These are phyloP conservation scores for Bryoerythrophyllum caledonicum DNA, from an alignment of 225 moss, liverwort and hornwort species.

Conservation along the genomic window DNA sequence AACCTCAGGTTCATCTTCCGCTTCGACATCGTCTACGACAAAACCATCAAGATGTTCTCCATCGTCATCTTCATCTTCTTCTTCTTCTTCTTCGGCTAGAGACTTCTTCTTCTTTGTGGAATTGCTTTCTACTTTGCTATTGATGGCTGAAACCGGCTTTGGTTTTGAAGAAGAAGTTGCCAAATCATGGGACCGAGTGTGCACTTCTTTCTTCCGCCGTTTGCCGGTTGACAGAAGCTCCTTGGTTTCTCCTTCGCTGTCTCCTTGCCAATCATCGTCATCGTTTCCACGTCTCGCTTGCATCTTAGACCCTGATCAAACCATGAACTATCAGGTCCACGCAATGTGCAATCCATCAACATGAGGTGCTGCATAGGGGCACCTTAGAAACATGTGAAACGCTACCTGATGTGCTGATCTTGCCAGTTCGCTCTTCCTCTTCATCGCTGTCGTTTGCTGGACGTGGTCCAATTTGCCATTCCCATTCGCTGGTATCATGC, in stretches of 20 bases:
- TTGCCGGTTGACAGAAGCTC: conserved; percentile 24
- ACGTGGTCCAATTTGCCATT: conserved; percentile 44
- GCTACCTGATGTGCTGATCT: conserved; percentile 26
- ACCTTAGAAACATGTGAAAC: not conserved
- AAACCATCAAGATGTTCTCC: conserved; percentile 43
- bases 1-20: conserved; percentile 32
- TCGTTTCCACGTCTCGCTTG: conserved; percentile 12
- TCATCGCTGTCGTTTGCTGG: conserved; percentile 31
- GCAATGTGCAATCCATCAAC: conserved; percentile 3
- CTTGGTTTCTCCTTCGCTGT: conserved; percentile 36
- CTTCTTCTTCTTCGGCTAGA: conserved; percentile 23
- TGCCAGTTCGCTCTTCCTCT: conserved; percentile 19
- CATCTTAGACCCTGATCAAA: conserved; percentile 28
- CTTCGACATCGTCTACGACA: conserved; percentile 44
- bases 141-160: conserved; percentile 12
- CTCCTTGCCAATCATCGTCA: conserved; percentile 50
- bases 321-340: conserved; percentile 9
- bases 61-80: conserved; percentile 32
- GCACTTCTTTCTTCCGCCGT: conserved; percentile 22
- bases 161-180: conserved; percentile 21
- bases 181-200: conserved; percentile 29
- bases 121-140: not conserved
- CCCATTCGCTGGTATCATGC: conserved; percentile 38
- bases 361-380: not conserved
- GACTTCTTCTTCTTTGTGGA: conserved; percentile 1